phyloP scores from a whole-genome alignment of 805 yeast genomes.

The Grigorovia yakushimaensis region DNA sequence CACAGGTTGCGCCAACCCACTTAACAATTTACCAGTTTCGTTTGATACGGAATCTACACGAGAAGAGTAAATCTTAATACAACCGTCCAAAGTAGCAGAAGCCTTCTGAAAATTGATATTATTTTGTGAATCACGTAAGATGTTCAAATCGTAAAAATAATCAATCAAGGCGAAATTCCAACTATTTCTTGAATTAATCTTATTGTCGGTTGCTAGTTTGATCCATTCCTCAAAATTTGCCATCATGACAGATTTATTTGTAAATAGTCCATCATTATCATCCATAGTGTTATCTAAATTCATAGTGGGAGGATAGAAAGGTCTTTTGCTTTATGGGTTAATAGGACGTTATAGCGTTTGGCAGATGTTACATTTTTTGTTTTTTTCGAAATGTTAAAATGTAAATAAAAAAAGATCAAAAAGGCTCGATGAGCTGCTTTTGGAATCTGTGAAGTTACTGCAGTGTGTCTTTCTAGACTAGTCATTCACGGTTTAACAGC shows the following conservation, averaged over 20 bases:
- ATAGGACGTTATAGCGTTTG: too few species aligned
- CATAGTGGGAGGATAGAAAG: too few species aligned
- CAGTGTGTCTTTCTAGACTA: too few species aligned
- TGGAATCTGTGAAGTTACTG: too few species aligned
- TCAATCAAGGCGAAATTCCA: slow-evolving; percentile 91
- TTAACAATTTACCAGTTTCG: slow-evolving; percentile 76
- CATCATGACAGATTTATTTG: slow-evolving; percentile 33
- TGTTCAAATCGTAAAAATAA: slow-evolving; percentile 75
- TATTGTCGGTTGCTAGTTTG: slow-evolving; percentile 72
- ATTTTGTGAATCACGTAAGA: slow-evolving; percentile 63
- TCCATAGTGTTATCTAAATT: slow-evolving; percentile 2
- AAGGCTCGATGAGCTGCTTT: too few species aligned
- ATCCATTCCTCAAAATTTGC: slow-evolving; percentile 73
- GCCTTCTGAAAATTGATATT: slow-evolving; percentile 85
- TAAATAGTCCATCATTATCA: slow-evolving; percentile 18
- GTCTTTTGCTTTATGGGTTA: too few species aligned
- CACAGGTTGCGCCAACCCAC: slow-evolving; percentile 52
- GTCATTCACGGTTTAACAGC: too few species aligned
- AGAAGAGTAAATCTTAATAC: slow-evolving; percentile 85
- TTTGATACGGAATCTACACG: slow-evolving; percentile 87
- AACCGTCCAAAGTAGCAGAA: slow-evolving; percentile 84
- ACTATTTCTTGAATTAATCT: slow-evolving; percentile 73
- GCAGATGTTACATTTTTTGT: too few species aligned
- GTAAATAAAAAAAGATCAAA: too few species aligned
- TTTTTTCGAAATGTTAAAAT: too few species aligned